Evolutionary conservation across 1,284 basidiomycete species (phyloP).

Genomic region (Ceratorhiza oryzae-sativae): DNA sequence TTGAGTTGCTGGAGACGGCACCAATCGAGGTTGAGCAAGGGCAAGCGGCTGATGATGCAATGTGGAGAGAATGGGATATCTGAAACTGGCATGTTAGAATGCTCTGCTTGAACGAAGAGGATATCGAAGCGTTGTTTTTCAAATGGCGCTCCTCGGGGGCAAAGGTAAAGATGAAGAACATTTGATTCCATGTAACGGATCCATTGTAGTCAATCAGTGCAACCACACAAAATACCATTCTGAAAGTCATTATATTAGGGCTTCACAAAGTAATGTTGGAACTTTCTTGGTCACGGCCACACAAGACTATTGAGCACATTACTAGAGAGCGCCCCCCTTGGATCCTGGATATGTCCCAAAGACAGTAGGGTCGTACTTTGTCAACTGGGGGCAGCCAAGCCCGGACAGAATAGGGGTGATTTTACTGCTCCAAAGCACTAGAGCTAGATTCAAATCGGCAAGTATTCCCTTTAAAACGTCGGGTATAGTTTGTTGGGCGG

Average conservation of each 20-base stretch:
- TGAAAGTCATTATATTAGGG: too few species aligned
- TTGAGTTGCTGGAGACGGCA: conserved; percentile 71
- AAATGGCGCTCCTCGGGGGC: too few species aligned
- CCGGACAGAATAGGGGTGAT: neutral
- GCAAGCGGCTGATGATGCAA: conserved; percentile 11
- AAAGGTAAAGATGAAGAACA: too few species aligned
- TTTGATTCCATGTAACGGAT: too few species aligned
- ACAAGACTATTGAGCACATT: neutral
- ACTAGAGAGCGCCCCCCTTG: neutral
- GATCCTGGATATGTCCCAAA: conserved; percentile 27
- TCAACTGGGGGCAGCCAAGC: conserved; percentile 21
- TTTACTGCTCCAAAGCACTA: neutral
- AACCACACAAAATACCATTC: too few species aligned
- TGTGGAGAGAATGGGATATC: conserved; percentile 43
- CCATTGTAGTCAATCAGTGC: too few species aligned
- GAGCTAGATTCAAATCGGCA: neutral
- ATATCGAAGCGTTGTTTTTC: too few species aligned
- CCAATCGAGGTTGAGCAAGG: conserved; percentile 29
- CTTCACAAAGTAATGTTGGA: too few species aligned
- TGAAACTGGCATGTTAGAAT: neutral
- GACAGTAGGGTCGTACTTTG: conserved; percentile 1
- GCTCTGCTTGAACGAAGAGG: neutral
- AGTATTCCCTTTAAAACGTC: conserved; percentile 1
- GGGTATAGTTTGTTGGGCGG: conserved; percentile 5
- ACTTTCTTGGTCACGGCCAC: neutral